Percentiles rank a stretch among this genome's conserved stretches.
Evolutionary conservation across 176 grass and related monocot genomes (phyloP).

Genomic region (Carex myosuroides): DNA sequence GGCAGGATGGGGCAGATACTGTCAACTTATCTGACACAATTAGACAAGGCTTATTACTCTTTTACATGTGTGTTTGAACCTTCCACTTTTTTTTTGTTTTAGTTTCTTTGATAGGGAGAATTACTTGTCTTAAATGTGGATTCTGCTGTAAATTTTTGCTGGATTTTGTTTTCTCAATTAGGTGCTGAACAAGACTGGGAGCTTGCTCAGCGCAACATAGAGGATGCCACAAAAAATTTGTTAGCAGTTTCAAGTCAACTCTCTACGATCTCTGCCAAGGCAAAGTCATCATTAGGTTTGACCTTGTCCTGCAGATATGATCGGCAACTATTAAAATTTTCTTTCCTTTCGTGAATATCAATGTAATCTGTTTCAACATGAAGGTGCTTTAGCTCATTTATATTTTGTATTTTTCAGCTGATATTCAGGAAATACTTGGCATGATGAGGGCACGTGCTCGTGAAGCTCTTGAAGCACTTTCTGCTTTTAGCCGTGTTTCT

Average conservation of each 20-base stretch:
- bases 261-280: slow-evolving; percentile 50
- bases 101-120: slow-evolving; percentile 3
- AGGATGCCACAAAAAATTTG: slow-evolving; percentile 66
- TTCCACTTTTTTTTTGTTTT: slow-evolving; percentile 14
- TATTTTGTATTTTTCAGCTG: slow-evolving; percentile 44
- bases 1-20: slow-evolving; percentile 79
- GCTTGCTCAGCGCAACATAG: slow-evolving; percentile 65
- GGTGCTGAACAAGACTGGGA: slow-evolving; percentile 93
- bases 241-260: slow-evolving; percentile 78
- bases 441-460: slow-evolving; percentile 46
- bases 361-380: background rate
- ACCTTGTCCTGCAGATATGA: slow-evolving; percentile 8
- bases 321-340: background rate
- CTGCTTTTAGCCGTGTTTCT: slow-evolving; percentile 74
- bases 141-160: background rate
- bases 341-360: background rate
- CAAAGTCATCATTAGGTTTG: slow-evolving; percentile 79
- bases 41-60: slow-evolving; percentile 70
- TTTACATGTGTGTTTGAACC: slow-evolving; percentile 64
- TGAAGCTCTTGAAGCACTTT: slow-evolving; percentile 57
- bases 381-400: slow-evolving; percentile 9
- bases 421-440: slow-evolving; percentile 69
- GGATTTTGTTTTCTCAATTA: slow-evolving; percentile 24
- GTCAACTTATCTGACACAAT: slow-evolving; percentile 58
- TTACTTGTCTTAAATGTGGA: slow-evolving; percentile 10